Conservation (phyloP, 2,329 filamentous ascomycete species). For the Stagonosporopsis vannaccii region DNA sequence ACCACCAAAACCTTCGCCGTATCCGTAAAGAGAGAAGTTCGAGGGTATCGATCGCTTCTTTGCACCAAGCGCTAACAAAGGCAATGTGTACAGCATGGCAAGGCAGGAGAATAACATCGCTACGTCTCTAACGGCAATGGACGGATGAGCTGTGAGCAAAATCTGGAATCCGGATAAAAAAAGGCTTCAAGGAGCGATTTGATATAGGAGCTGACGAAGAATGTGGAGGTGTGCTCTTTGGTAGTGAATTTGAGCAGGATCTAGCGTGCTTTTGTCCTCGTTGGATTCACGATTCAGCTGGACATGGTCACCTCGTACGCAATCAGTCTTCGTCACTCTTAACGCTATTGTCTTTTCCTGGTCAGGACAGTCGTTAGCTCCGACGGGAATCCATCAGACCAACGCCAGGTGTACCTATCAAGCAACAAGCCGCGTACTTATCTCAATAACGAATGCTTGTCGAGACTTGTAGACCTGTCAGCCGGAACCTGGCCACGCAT, state of each 20-base stretch:
- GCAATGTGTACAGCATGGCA: constrained; percentile 21
- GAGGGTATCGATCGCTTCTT: constrained; percentile 19
- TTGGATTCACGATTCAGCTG: not conserved
- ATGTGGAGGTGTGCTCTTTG: not conserved
- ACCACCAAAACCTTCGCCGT: constrained; percentile 26
- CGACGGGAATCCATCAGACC: not conserved
- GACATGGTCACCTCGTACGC: constrained; percentile 4
- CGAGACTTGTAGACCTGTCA: not conserved
- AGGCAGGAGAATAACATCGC: constrained; percentile 12
- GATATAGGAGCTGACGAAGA: not conserved
- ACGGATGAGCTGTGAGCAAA: not conserved
- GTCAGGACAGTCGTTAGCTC: not conserved
- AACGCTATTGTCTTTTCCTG: not conserved
- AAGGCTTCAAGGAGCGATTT: not conserved
- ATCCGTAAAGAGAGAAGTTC: constrained; percentile 26
- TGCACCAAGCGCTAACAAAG: constrained; percentile 22
- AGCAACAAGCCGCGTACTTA: not conserved
- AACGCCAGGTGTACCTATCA: not conserved
- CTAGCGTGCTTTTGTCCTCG: constrained; percentile 6
- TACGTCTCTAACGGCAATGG: not conserved
- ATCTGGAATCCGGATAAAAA: not conserved
- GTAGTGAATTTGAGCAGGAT: not conserved
- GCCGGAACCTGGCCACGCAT: constrained; percentile 1
- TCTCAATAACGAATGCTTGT: not conserved
- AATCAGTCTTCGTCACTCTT: constrained; percentile 20